Base-by-base conservation (phyloP, 805 yeast species). In the Lipomyces spencermartinsiae region DNA sequence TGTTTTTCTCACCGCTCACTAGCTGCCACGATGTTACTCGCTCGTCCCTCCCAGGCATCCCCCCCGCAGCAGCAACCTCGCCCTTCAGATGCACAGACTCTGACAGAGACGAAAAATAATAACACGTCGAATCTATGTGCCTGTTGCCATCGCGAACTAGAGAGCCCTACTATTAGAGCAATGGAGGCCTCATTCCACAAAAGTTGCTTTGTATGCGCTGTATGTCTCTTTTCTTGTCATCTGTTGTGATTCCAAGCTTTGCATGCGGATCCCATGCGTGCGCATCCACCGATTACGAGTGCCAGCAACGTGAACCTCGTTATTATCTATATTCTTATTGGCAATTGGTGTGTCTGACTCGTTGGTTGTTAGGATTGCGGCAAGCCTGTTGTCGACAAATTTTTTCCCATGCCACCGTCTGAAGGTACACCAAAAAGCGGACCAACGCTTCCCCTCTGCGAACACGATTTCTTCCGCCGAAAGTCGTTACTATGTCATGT, bases 391-490 rank as follows among this genome's bases (percentile, higher is more conserved):
- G 88, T 95, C 16, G 84, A 93, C 22, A 93, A 93, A 77, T 95
- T 93, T 76, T 95, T 95, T 78, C 97, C 98, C 0, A 86, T 84
- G 65, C 94, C 90, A 66, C 77, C 81, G n/a, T 33, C 67, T 6
- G 16, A 29, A 19, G 14, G 39, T 2, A 8, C 61, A 25, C 51
- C 65, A 7, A 61, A 8, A 29, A 14, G 31, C 35, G 19, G 57
- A 12, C 54, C 16, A 58, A 64, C 71, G 57, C 85, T 88, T 4
- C 86, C 92, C 0, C 82, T 95, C 34, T 95, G 99, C 79, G 99
- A 95, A 79, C 90, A 87, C 73, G 97, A 95, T 79, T 95, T 93
- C 78, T 95, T 95, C 81, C 88, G 86, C 76, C 85, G 97, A 73
- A 85, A 93, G 65, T 90, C 91, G 66, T 83, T 95, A 62, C 85